Conservation (phyloP, 306 rosid species). For the Pterocarpus macrocarpus region DNA sequence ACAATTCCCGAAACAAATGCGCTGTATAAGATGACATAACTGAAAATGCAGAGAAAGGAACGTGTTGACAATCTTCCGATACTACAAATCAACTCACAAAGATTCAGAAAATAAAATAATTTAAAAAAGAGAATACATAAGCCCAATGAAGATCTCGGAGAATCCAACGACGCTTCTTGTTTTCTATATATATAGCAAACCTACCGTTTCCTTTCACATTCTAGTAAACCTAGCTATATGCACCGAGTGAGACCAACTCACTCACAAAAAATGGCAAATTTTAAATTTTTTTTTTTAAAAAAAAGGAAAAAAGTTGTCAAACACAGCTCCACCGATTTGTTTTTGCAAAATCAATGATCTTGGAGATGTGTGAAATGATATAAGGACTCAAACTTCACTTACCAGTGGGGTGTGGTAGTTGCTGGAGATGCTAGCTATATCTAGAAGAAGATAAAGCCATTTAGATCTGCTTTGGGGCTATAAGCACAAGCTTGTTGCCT, state of each 20-base stretch:
- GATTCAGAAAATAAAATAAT: conserved; percentile 21
- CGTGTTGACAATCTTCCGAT: conserved; percentile 49
- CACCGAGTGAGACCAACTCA: conserved; percentile 17
- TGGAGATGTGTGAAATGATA: neutral
- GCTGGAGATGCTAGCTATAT: neutral
- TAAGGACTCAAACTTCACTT: conserved; percentile 34
- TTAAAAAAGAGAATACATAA: neutral
- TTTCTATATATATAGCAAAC: conserved; percentile 10
- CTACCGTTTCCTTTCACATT: conserved; percentile 25
- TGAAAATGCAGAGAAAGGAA: conserved; percentile 41
- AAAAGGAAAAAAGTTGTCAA: neutral
- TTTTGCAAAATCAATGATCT: conserved; percentile 38
- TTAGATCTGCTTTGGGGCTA: conserved; percentile 57
- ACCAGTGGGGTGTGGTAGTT: conserved; percentile 41
- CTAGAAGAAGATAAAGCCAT: conserved; percentile 20
- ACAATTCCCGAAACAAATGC: conserved; percentile 31
- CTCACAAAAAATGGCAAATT: neutral
- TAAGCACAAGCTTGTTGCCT: neutral
- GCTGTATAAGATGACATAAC: conserved; percentile 3
- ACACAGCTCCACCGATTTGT: neutral
- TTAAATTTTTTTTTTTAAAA: neutral
- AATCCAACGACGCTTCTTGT: conserved; percentile 44
- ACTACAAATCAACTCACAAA: conserved; percentile 45
- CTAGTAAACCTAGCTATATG: conserved; percentile 54
- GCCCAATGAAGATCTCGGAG: conserved; percentile 64